phyloP scores from a whole-genome alignment of 768 basidiomycete species.

The Favolaschia claudopus region DNA sequence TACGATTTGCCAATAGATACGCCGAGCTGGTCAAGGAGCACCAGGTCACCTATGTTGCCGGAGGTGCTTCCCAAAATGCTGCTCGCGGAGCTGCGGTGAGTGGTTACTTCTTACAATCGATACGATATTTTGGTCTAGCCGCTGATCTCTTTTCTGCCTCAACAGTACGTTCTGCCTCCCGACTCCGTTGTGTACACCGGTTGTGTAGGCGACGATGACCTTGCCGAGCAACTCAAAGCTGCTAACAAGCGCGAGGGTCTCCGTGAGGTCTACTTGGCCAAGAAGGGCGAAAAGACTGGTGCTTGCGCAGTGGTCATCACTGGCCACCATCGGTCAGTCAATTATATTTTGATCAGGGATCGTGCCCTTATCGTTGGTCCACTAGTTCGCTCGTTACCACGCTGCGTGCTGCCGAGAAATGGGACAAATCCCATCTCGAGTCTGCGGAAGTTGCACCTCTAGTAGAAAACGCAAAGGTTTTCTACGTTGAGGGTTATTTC shows the following conservation, averaged over 20 bases:
- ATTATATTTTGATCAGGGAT: background rate
- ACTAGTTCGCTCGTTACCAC: slow-evolving; percentile 90
- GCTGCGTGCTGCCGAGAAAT: slow-evolving; percentile 89
- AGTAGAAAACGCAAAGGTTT: slow-evolving; percentile 82
- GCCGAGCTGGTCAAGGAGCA: slow-evolving; percentile 82
- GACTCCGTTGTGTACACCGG: slow-evolving; percentile 93
- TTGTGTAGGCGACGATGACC: slow-evolving; percentile 92
- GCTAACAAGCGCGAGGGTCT: slow-evolving; percentile 96
- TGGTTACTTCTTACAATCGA: slow-evolving; percentile 10
- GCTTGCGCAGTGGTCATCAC: slow-evolving; percentile 97
- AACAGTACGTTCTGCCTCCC: slow-evolving; percentile 92
- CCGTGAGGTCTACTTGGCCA: slow-evolving; percentile 87
- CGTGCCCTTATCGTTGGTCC: background rate
- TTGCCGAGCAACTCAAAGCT: slow-evolving; percentile 85
- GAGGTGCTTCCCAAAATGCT: slow-evolving; percentile 96
- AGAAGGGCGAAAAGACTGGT: slow-evolving; percentile 87
- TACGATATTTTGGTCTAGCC: background rate
- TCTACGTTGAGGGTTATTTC: slow-evolving; percentile 98
- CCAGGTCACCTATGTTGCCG: slow-evolving; percentile 90
- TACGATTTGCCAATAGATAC: slow-evolving; percentile 63
- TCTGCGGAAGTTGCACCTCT: slow-evolving; percentile 78
- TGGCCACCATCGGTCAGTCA: slow-evolving; percentile 84
- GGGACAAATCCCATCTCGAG: slow-evolving; percentile 80
- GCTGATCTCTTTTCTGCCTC: slow-evolving; percentile 16
- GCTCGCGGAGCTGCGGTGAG: slow-evolving; percentile 95